A percentile compares a stretch with the other conserved stretches of the same genome.
phyloP scores from a whole-genome alignment of 2,329 filamentous ascomycete genomes.

The Hypoxylon sp. region DNA sequence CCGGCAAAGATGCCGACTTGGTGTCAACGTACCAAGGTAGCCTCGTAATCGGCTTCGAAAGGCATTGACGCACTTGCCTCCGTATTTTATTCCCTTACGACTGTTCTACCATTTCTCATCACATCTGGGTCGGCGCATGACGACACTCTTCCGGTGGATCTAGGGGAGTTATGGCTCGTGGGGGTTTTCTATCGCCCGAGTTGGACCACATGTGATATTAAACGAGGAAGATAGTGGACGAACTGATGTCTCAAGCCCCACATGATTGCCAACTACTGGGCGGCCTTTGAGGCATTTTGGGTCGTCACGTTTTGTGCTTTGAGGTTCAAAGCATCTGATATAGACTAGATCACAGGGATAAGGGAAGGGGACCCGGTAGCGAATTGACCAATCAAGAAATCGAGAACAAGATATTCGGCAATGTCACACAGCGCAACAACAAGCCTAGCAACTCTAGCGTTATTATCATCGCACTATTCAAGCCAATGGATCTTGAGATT shows the following conservation, averaged over 20 bases:
- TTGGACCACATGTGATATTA: conserved; percentile 25
- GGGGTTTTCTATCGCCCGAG: conserved; percentile 28
- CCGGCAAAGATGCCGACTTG: conserved; percentile 5
- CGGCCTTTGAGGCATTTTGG: conserved; percentile 36
- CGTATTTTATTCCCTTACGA: not conserved
- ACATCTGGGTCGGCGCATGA: conserved; percentile 20
- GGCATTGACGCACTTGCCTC: conserved; percentile 5
- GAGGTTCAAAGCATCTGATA: conserved; percentile 36
- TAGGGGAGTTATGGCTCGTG: conserved; percentile 20
- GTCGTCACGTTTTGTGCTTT: conserved; percentile 41
- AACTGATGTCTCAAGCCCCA: conserved; percentile 26
- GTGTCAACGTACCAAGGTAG: conserved; percentile 11
- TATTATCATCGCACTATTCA: conserved; percentile 16
- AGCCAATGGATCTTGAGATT: conserved; percentile 18
- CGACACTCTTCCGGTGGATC: conserved; percentile 22
- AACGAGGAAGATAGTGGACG: conserved; percentile 23
- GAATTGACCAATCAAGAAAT: conserved; percentile 32
- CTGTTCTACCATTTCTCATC: conserved; percentile 1
- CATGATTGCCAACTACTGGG: conserved; percentile 22
- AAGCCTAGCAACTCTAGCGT: conserved; percentile 23
- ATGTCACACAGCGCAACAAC: conserved; percentile 26
- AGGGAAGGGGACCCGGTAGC: conserved; percentile 4
- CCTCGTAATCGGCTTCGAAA: conserved; percentile 17
- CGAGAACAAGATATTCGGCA: conserved; percentile 28
- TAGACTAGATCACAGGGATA: conserved; percentile 35